phyloP scores from a whole-genome alignment of 202 grass and related monocot genomes.

The Tripidium arundinaceum region DNA sequence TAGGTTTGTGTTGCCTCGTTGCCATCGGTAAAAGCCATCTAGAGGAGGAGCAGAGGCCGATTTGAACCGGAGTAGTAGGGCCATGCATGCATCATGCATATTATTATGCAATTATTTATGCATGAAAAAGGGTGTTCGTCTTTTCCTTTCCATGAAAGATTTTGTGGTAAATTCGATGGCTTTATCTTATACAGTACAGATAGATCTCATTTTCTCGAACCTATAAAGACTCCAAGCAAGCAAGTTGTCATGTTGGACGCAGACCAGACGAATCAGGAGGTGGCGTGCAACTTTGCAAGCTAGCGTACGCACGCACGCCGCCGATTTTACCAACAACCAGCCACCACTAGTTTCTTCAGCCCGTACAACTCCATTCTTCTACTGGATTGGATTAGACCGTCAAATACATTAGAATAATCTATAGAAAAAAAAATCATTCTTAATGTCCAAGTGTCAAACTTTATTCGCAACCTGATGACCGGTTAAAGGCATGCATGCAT shows the following conservation, averaged over 20 bases:
- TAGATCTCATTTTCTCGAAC: not conserved
- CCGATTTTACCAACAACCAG: not conserved
- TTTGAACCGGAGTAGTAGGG: not conserved
- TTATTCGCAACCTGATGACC: not conserved
- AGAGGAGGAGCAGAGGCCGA: not conserved
- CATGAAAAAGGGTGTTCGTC: slow-evolving; percentile 7
- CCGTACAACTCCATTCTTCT: not conserved
- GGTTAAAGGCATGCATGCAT: not conserved
- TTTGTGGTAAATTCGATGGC: not conserved
- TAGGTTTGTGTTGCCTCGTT: not conserved
- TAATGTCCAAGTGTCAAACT: not conserved
- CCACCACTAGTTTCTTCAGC: not conserved
- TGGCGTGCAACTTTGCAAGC: not conserved
- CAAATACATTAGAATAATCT: not conserved
- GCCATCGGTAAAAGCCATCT: not conserved
- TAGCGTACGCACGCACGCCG: not conserved
- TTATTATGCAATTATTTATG: not conserved
- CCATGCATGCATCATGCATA: no score
- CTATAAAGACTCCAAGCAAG: not conserved
- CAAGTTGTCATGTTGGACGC: not conserved
- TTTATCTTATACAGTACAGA: not conserved
- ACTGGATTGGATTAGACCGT: not conserved
- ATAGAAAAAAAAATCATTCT: not conserved
- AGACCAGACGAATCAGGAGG: not conserved
- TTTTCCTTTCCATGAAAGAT: not conserved